phyloP scores from a whole-genome alignment of 306 rosid species.

The Boehmeria nivea region DNA sequence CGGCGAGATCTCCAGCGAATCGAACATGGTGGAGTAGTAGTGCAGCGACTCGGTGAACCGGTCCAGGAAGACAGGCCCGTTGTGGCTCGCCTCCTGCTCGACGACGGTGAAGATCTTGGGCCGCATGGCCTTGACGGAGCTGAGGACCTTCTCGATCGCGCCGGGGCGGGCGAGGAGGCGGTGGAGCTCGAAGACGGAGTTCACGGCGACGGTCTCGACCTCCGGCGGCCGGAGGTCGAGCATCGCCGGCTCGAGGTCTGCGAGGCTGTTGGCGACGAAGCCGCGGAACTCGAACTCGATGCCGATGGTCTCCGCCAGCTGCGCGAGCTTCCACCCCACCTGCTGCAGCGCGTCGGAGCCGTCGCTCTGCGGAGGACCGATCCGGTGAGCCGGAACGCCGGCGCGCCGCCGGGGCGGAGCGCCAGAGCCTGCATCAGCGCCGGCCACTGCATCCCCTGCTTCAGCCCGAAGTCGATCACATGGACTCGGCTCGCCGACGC shows the following conservation, averaged over 20 bases:
- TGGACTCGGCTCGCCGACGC: constrained; percentile 51
- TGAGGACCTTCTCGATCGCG: constrained; percentile 46
- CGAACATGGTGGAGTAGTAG: constrained; percentile 70
- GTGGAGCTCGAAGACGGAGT: constrained; percentile 76
- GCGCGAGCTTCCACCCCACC: constrained; percentile 67
- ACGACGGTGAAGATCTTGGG: constrained; percentile 65
- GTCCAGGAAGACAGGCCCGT: constrained; percentile 57
- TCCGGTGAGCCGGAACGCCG: constrained; percentile 71
- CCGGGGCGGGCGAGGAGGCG: constrained; percentile 51
- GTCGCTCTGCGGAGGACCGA: constrained; percentile 65
- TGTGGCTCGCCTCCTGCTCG: constrained; percentile 78
- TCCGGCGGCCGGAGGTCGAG: constrained; percentile 57
- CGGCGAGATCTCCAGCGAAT: constrained; percentile 66
- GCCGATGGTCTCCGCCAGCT: constrained; percentile 55
- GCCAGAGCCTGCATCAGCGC: constrained; percentile 84
- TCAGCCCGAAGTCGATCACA: constrained; percentile 77
- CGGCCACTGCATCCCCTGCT: constrained; percentile 94
- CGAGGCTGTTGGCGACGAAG: constrained; percentile 46
- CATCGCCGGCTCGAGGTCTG: constrained; percentile 59
- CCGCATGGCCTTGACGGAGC: constrained; percentile 41
- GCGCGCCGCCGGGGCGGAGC: constrained; percentile 69
- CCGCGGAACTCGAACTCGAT: constrained; percentile 75
- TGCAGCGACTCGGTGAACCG: constrained; percentile 80
- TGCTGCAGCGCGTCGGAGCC: constrained; percentile 59
- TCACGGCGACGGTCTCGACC: constrained; percentile 53